These are phyloP conservation scores for Linderina pennispora DNA, from an alignment of 192 early-diverging fungal genomes.

Conservation along the genomic window DNA sequence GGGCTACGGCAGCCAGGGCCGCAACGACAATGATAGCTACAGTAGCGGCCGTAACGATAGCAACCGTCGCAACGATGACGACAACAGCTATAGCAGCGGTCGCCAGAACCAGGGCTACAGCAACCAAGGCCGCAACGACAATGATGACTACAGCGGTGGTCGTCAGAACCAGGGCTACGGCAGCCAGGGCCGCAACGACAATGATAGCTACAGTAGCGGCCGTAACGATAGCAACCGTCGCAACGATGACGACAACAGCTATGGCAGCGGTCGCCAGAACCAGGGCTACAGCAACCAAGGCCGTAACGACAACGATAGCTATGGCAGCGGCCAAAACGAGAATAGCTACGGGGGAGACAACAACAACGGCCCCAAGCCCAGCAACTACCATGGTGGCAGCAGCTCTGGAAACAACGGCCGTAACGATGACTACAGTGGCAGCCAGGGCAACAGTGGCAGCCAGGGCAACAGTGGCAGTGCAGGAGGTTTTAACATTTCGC, in stretches of 20 bases:
- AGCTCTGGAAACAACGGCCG: background rate
- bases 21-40: background rate
- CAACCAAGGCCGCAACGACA: background rate
- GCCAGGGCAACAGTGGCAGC: background rate
- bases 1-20: background rate
- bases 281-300: background rate
- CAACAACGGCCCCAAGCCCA: too few relatives aligned
- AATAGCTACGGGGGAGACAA: background rate
- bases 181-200: background rate
- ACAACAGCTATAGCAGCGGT: background rate
- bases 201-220: too few relatives aligned
- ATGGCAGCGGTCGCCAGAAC: background rate
- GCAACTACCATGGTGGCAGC: too few relatives aligned
- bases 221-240: background rate
- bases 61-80: background rate
- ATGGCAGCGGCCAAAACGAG: background rate
- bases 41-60: background rate
- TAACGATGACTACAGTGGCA: background rate
- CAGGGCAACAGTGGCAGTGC: background rate
- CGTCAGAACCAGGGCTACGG: too few relatives aligned
- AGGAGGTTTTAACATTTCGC: constrained; percentile 19
- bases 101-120: background rate
- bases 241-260: background rate
- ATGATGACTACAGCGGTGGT: background rate
- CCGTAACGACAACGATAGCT: background rate